phyloP scores from a whole-genome alignment of 2,329 filamentous ascomycete species.

The Penicillium sp. region DNA sequence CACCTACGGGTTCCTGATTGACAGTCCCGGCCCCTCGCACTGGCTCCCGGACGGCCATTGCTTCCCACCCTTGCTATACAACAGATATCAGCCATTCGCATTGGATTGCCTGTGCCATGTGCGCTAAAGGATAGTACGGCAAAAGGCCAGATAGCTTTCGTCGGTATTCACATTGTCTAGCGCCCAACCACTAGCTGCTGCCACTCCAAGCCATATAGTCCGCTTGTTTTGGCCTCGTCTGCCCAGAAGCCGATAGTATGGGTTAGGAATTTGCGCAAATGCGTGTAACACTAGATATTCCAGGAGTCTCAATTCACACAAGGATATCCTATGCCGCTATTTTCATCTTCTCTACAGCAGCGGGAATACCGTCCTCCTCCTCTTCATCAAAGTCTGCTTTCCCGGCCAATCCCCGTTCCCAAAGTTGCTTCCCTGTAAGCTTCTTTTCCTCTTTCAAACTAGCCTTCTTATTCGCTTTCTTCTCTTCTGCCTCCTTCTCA shows the following conservation, averaged over 20 bases:
- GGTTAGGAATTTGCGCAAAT: background rate
- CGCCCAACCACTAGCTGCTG: background rate
- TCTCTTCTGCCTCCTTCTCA: constrained; percentile 77
- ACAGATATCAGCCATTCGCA: background rate
- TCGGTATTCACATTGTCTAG: background rate
- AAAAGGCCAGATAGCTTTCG: background rate
- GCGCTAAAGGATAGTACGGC: background rate
- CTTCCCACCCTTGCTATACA: background rate
- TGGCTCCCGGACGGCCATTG: background rate
- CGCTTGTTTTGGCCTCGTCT: background rate
- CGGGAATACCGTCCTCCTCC: constrained; percentile 65
- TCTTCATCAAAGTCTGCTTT: constrained; percentile 71
- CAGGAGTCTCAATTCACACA: constrained; percentile 20
- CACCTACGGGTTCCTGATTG: background rate
- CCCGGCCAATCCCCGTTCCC: constrained; percentile 73
- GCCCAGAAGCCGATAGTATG: background rate
- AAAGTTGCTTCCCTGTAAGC: constrained; percentile 75
- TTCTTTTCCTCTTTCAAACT: constrained; percentile 68
- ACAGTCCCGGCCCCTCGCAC: background rate
- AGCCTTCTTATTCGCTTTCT: constrained; percentile 81
- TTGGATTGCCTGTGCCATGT: background rate
- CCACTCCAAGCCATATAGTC: background rate
- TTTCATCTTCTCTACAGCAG: constrained; percentile 71
- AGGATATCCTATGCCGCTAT: constrained; percentile 58
- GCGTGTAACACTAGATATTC: background rate